Evolutionary conservation across 176 grass and related monocot species (phyloP).

Genomic region (Eremochloa ophiuroides): DNA sequence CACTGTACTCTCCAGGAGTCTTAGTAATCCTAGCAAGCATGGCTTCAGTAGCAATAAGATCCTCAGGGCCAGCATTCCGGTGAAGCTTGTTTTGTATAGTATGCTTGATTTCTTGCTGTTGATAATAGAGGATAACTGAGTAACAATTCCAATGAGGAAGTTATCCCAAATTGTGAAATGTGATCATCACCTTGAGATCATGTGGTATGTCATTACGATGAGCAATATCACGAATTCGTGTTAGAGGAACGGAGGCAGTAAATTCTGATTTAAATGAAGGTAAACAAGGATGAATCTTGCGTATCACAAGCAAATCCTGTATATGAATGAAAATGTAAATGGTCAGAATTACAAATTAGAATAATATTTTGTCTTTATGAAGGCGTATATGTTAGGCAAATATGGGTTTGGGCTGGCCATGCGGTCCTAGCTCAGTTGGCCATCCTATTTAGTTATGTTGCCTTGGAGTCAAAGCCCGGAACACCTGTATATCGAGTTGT

Average conservation of each 20-base stretch:
- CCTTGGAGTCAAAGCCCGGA: not conserved
- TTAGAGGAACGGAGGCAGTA: constrained; percentile 97
- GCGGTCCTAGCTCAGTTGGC: not conserved
- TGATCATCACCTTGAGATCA: constrained; percentile 73
- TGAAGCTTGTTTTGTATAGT: constrained; percentile 99
- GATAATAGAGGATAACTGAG: constrained; percentile 30
- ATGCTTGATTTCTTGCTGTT: constrained; percentile 99
- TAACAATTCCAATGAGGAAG: not conserved
- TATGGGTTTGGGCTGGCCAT: not conserved
- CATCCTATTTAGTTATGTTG: not conserved
- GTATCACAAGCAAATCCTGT: constrained; percentile 74
- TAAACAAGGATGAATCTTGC: constrained; percentile 86
- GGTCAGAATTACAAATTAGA: not conserved
- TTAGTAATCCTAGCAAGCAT: constrained; percentile 87
- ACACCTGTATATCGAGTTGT: not conserved
- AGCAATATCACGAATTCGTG: constrained; percentile 96
- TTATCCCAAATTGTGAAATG: constrained; percentile 16
- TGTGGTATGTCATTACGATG: constrained; percentile 95
- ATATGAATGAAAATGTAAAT: constrained; percentile 12
- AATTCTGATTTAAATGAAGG: constrained; percentile 99
- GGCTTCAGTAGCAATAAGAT: constrained; percentile 96
- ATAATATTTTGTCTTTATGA: not conserved
- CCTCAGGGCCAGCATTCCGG: constrained; percentile 94
- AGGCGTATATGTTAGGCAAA: not conserved
- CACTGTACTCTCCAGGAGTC: constrained; percentile 74